A percentile compares a stretch with the other conserved stretches of the same genome.
phyloP scores from a whole-genome alignment of 1,284 basidiomycete species.

The Gymnopus androsaceus region DNA sequence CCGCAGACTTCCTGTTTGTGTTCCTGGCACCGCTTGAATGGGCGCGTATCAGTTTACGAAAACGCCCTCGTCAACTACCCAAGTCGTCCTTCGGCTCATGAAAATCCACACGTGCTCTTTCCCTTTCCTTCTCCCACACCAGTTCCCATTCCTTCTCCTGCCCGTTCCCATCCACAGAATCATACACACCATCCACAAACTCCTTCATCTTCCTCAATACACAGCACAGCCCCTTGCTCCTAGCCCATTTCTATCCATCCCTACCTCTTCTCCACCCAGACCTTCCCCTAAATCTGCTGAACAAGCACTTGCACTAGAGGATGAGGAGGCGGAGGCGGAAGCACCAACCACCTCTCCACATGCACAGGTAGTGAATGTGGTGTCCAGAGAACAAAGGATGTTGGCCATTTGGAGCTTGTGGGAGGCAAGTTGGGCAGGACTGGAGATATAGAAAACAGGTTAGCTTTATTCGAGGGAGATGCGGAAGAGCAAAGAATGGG shows the following conservation, averaged over 20 bases:
- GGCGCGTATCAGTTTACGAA: too few relatives aligned
- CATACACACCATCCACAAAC: conserved; percentile 16
- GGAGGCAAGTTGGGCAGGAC: conserved; percentile 52
- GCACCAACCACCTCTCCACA: too few relatives aligned
- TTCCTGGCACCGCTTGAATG: conserved; percentile 76
- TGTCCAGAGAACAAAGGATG: conserved; percentile 72
- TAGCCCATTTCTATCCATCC: too few relatives aligned
- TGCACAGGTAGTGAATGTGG: conserved; percentile 78
- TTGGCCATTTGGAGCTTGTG: conserved; percentile 67
- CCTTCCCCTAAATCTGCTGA: conserved; percentile 47
- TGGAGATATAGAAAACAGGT: too few relatives aligned
- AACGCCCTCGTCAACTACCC: too few relatives aligned
- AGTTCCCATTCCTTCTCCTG: background rate
- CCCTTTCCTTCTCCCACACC: too few relatives aligned
- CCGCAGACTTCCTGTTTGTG: conserved; percentile 98
- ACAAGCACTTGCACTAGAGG: too few relatives aligned
- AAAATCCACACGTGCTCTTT: too few relatives aligned
- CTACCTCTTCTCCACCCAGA: background rate
- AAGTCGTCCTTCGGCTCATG: too few relatives aligned
- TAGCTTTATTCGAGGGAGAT: conserved; percentile 15
- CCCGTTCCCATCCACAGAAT: background rate
- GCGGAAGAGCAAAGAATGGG: too few relatives aligned
- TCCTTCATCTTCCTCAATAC: conserved; percentile 8
- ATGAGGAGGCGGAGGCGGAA: too few relatives aligned
- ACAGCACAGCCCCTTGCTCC: conserved; percentile 6